Conservation (phyloP, 768 basidiomycete species). For the Saitozyma podzolica region DNA sequence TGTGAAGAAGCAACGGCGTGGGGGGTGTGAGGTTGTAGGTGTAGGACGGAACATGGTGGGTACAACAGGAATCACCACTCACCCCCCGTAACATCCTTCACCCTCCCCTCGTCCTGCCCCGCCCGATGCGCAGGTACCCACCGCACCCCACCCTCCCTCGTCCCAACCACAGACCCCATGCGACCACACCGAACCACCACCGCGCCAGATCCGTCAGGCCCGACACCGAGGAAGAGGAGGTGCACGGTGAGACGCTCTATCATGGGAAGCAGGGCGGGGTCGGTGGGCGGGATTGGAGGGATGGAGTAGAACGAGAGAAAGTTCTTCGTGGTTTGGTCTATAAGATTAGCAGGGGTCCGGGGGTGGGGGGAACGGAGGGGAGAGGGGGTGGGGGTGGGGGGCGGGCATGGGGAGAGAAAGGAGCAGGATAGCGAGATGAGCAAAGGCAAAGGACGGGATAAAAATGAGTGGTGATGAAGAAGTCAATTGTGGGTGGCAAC, state of each 20-base stretch:
- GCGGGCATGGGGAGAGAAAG: neutral
- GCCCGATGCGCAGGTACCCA: too few species aligned
- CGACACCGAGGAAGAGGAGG: slow-evolving; percentile 31
- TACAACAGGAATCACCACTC: slow-evolving; percentile 32
- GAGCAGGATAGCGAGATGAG: too few species aligned
- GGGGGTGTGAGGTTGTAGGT: slow-evolving; percentile 25
- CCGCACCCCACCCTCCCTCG: too few species aligned
- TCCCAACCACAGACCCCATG: too few species aligned
- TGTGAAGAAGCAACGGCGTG: slow-evolving; percentile 39
- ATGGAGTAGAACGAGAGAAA: slow-evolving; percentile 30
- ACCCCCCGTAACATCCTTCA: too few species aligned
- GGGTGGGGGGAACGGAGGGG: neutral
- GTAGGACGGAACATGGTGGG: slow-evolving; percentile 34
- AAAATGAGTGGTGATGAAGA: too few species aligned
- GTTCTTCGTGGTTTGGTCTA: slow-evolving; percentile 50
- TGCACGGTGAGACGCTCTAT: slow-evolving; percentile 28
- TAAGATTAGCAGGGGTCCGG: neutral
- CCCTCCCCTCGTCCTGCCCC: too few species aligned
- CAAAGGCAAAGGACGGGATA: too few species aligned
- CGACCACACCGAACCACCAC: too few species aligned
- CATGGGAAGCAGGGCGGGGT: slow-evolving; percentile 16
- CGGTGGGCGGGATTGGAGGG: slow-evolving; percentile 9
- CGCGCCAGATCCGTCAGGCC: slow-evolving; percentile 22
- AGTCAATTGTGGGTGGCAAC: too few species aligned
- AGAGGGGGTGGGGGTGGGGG: neutral